Evolutionary conservation across 805 yeast species (phyloP).

Genomic region (Metschnikowia henanensis): DNA sequence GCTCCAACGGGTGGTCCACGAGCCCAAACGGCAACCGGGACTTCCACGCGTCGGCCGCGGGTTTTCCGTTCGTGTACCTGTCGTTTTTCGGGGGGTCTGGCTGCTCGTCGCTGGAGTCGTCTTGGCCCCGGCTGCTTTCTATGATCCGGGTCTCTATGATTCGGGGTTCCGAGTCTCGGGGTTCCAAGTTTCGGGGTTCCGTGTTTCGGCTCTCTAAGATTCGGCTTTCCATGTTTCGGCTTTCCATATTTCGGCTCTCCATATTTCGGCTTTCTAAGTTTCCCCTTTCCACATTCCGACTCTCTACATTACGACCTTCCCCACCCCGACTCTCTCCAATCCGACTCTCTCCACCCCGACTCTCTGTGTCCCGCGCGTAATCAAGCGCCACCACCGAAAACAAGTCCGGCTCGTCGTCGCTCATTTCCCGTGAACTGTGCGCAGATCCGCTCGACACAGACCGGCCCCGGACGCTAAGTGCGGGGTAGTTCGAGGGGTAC

Average conservation of each 20-base stretch:
- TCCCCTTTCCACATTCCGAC: no score
- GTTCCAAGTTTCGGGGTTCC: no score
- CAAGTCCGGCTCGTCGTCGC: neutral
- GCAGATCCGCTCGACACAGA: neutral
- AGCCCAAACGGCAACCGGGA: slow-evolving; percentile 4
- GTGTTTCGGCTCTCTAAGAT: no score
- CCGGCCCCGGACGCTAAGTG: neutral
- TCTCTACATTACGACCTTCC: no score
- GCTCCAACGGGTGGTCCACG: slow-evolving; percentile 3
- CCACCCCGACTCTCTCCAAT: no score
- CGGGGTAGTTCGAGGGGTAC: slow-evolving; percentile 2
- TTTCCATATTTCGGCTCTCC: no score
- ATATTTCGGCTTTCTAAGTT: no score
- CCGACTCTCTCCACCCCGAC: no score
- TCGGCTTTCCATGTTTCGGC: no score
- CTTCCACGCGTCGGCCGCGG: slow-evolving; percentile 1
- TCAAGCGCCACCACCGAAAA: neutral
- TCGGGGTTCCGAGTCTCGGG: no score
- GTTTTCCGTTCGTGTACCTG: neutral
- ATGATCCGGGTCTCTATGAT: no score
- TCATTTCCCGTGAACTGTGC: neutral
- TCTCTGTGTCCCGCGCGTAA: neutral
- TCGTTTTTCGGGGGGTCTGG: neutral
- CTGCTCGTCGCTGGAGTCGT: neutral
- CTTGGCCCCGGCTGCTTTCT: no score